Evolutionary conservation across 2,329 filamentous ascomycete species (phyloP), one percentile per base, ranked within the genome.

Genomic region (Claviceps lovelessii): DNA sequence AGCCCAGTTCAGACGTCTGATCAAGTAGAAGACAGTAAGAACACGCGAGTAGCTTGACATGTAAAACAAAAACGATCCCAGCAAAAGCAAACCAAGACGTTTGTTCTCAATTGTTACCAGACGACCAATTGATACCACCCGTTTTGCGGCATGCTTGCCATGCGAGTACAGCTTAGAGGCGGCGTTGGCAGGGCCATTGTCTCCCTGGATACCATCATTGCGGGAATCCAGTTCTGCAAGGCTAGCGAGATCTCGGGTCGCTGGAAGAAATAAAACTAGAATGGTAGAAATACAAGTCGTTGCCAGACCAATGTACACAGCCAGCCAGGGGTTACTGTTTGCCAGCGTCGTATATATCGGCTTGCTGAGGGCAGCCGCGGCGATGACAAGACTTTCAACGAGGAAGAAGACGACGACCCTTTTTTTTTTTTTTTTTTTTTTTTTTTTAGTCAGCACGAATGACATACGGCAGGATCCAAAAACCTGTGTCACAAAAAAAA

Each of bases 221-320:
- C 4, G 8, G 1, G 15, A n/a, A n/a, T 3, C 11, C 10, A 33
- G 15, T 19, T 37, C 23, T 35, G 17, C 15, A 2, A 55, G 33
- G 39, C 49, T 52, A 29, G 54, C 35, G 11, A 51, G 35, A 23
- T 55, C 54, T 28, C 50, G 54, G 7, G 54, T 55, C 11, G 54
- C 50, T 13, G 54, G 54, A 41, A 55, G 28, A 13, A 55, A 52
- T 7, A 55, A 45, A 17, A 55, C 37, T 13, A 55, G 29, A 3
- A 49, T 33, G 29, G 54, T 45, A 15, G 35, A 42, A 1, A 52
- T 33, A 23, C 50, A 55, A 33, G 37, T 49, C 50, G 29, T 55
- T 2, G 50, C 54, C 23, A 55, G 54, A 19, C 54, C 50, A n/a
- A 49, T n/a, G 37, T 55, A 55, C 5, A 52, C 33, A 11, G 50